phyloP scores from a whole-genome alignment of 495 filamentous ascomycete genomes.

The Friedmanniomyces endolithicus region DNA sequence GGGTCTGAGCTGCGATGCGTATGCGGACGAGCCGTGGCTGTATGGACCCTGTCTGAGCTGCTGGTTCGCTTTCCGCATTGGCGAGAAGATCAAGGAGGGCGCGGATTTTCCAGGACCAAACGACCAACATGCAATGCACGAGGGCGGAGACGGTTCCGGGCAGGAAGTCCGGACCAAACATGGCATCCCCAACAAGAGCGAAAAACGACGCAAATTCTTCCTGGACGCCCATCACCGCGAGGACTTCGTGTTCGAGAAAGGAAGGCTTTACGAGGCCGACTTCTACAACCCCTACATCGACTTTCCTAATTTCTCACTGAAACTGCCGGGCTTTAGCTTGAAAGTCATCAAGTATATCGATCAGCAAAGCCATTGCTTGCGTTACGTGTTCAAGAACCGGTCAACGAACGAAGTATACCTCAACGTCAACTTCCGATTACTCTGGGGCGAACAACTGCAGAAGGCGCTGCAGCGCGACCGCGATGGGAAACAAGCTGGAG shows the following conservation, averaged over 20 bases:
- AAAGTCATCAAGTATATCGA: slow-evolving; percentile 29
- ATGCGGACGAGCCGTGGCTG: slow-evolving; percentile 69
- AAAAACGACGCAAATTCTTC: slow-evolving; percentile 27
- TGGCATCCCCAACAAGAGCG: slow-evolving; percentile 21
- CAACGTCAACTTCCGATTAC: slow-evolving; percentile 26
- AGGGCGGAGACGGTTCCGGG: slow-evolving; percentile 56
- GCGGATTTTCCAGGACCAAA: slow-evolving; percentile 21
- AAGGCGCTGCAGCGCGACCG: slow-evolving; percentile 14
- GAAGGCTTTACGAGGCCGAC: slow-evolving; percentile 56
- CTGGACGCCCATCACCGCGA: slow-evolving; percentile 30
- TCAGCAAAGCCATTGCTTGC: slow-evolving; percentile 28
- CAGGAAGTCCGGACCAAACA: slow-evolving; percentile 27
- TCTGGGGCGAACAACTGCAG: slow-evolving; percentile 26
- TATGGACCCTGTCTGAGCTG: slow-evolving; percentile 63
- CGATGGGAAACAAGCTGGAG: background rate
- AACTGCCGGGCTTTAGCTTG: slow-evolving; percentile 29
- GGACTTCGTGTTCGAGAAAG: slow-evolving; percentile 44
- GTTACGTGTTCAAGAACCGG: slow-evolving; percentile 30
- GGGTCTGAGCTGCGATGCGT: slow-evolving; percentile 70
- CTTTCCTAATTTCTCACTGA: slow-evolving; percentile 44
- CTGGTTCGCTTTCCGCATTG: slow-evolving; percentile 60
- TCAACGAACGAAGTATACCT: slow-evolving; percentile 27
- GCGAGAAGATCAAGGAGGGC: slow-evolving; percentile 24
- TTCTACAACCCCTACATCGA: slow-evolving; percentile 86
- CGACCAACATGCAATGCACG: slow-evolving; percentile 42